These are phyloP conservation scores for Trypanosoma cruzi DNA, from an alignment of 208 protist genomes.

Conservation along the genomic window DNA sequence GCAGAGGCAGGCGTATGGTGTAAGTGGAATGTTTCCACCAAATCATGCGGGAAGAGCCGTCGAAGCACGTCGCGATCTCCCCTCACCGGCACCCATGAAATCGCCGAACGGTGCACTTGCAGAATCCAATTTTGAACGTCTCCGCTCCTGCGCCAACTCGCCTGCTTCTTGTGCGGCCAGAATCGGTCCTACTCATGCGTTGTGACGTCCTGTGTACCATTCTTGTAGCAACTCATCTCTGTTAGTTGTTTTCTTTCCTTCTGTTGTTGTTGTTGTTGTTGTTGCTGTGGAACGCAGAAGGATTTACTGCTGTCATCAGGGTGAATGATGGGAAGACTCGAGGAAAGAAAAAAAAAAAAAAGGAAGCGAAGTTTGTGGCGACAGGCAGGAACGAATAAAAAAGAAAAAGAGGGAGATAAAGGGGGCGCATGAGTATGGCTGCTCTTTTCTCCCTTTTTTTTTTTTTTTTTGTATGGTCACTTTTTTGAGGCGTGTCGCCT, in stretches of 20 bases:
- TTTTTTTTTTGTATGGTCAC: too few species aligned
- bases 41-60: neutral
- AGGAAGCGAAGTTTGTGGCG: too few species aligned
- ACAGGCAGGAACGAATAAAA: too few species aligned
- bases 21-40: neutral
- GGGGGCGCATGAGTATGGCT: too few species aligned
- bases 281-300: neutral
- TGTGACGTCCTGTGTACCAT: neutral
- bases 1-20: conserved; percentile 33
- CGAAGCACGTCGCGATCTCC: neutral
- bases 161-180: conserved; percentile 7
- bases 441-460: too few species aligned
- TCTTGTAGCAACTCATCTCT: neutral
- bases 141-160: conserved; percentile 2
- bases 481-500: too few species aligned
- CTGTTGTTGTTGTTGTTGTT: neutral
- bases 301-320: neutral
- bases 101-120: neutral
- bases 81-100: neutral
- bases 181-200: conserved; percentile 7
- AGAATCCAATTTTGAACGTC: neutral
- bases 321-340: neutral
- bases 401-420: conserved; percentile 16
- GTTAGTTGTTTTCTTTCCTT: neutral
- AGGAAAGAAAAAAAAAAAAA: conserved; percentile 9